Percentiles rank a stretch among this genome's conserved stretches.
phyloP scores from a whole-genome alignment of 768 basidiomycete genomes.

The Phaffia australis region DNA sequence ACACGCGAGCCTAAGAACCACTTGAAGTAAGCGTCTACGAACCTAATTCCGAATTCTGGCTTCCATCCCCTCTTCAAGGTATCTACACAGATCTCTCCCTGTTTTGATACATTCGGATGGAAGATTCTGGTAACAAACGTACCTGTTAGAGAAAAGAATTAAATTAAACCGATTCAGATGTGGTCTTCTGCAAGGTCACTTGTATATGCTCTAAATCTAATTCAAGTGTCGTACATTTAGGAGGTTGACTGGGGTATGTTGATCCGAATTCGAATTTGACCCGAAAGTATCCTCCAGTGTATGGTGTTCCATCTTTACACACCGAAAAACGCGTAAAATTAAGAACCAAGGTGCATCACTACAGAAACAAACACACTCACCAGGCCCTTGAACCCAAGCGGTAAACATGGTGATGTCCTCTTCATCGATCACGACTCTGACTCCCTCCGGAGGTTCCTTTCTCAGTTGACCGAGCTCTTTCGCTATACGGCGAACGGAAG shows the following conservation, averaged over 20 bases:
- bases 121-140: conserved; percentile 92
- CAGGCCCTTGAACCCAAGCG: conserved; percentile 81
- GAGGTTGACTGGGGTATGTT: conserved; percentile 86
- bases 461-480: conserved; percentile 72
- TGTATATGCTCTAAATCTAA: neutral
- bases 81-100: conserved; percentile 92
- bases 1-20: conserved; percentile 23
- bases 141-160: conserved; percentile 44
- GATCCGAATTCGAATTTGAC: conserved; percentile 80
- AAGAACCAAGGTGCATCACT: neutral
- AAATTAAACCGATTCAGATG: neutral
- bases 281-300: conserved; percentile 58
- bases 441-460: conserved; percentile 79
- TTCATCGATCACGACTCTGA: conserved; percentile 71
- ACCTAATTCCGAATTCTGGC: conserved; percentile 74
- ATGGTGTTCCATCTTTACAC: conserved; percentile 53
- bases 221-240: conserved; percentile 58
- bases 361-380: conserved; percentile 43
- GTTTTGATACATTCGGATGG: conserved; percentile 83
- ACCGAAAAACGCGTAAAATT: conserved; percentile 14
- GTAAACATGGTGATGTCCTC: conserved; percentile 80
- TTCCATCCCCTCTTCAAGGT: conserved; percentile 98
- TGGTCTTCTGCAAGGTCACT: neutral
- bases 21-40: conserved; percentile 54
- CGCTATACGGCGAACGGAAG: conserved; percentile 66